Conservation (phyloP, 306 rosid genomes). For the Cercis canadensis region DNA sequence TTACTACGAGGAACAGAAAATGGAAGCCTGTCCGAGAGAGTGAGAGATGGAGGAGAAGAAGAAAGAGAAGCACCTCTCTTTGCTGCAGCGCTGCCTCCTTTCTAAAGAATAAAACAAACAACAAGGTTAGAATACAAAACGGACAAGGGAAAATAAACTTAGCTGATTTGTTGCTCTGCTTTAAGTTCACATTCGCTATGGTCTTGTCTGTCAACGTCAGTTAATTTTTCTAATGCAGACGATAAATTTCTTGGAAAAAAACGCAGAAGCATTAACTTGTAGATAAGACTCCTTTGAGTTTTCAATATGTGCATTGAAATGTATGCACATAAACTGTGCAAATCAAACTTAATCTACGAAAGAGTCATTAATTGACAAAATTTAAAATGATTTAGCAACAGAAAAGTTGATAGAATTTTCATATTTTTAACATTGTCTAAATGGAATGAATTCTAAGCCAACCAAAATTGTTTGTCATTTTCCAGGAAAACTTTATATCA, state of each 20-base stretch:
- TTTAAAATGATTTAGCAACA: neutral
- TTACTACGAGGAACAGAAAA: too few species aligned
- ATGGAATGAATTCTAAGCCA: slow-evolving; percentile 1
- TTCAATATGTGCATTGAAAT: slow-evolving; percentile 16
- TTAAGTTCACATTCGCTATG: neutral
- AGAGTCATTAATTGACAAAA: neutral
- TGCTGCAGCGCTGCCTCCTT: slow-evolving; percentile 96
- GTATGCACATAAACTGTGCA: neutral
- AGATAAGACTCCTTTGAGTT: slow-evolving; percentile 11
- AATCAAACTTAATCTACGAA: neutral
- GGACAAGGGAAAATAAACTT: slow-evolving; percentile 19
- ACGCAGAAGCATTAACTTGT: neutral
- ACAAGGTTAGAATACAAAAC: slow-evolving; percentile 38
- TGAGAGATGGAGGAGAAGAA: neutral
- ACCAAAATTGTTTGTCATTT: slow-evolving; percentile 21
- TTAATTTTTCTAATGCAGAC: slow-evolving; percentile 4
- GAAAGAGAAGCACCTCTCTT: slow-evolving; percentile 75
- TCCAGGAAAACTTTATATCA: slow-evolving; percentile 8
- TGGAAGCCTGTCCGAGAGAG: neutral
- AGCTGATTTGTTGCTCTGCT: neutral
- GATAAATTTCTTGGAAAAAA: neutral
- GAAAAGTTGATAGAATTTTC: slow-evolving; percentile 5
- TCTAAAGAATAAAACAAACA: slow-evolving; percentile 60
- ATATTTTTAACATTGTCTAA: neutral
- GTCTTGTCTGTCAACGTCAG: slow-evolving; percentile 5